Evolutionary conservation across 768 basidiomycete genomes (phyloP).

Genomic region (Hemileccinum rubropunctum): DNA sequence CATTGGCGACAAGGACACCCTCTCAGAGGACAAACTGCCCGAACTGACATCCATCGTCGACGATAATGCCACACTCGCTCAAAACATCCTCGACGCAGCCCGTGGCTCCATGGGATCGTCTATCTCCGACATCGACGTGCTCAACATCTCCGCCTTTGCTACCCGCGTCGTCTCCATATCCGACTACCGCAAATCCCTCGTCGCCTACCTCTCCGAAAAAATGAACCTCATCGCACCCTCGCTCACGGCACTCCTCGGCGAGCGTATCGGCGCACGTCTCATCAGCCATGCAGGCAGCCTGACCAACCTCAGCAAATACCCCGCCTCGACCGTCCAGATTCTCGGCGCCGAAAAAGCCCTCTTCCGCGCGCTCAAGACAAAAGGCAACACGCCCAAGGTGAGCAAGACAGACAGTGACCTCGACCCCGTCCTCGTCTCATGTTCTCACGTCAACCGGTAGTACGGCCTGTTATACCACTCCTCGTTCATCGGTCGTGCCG

Average conservation of each 20-base stretch:
- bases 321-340: conserved; percentile 97
- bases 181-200: conserved; percentile 89
- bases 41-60: conserved; percentile 78
- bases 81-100: conserved; percentile 93
- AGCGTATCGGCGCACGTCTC: conserved; percentile 87
- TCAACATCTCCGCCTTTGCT: conserved; percentile 94
- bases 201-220: conserved; percentile 88
- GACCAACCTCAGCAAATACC: conserved; percentile 97
- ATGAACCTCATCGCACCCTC: conserved; percentile 98
- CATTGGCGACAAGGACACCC: conserved; percentile 84
- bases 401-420: not conserved
- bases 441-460: conserved; percentile 37
- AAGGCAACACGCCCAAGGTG: conserved; percentile 97
- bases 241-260: conserved; percentile 85
- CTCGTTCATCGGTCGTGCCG: conserved; percentile 93
- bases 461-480: conserved; percentile 98
- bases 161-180: conserved; percentile 86
- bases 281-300: conserved; percentile 96
- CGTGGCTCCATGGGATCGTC: conserved; percentile 92
- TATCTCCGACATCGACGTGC: conserved; percentile 88
- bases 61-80: conserved; percentile 81
- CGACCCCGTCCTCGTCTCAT: not conserved
- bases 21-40: conserved; percentile 76
- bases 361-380: conserved; percentile 96
- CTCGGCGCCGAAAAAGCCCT: conserved; percentile 97